Evolutionary conservation across 176 grass and related monocot genomes (phyloP), one percentile per base, ranked within the genome.

Genomic region (Avena eriantha): DNA sequence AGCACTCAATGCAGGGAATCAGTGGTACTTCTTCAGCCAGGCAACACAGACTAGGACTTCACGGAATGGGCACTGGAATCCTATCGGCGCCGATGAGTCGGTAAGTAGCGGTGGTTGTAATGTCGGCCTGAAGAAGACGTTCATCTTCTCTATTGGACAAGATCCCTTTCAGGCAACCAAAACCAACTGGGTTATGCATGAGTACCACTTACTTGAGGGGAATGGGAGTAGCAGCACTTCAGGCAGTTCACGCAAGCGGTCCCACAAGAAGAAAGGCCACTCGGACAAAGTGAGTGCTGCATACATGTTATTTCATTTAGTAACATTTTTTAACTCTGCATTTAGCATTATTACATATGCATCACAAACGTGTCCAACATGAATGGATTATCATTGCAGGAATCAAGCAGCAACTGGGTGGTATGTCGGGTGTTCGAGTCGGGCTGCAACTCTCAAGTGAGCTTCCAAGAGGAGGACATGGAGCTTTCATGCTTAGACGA

Each of bases 401-500:
- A 96, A 81, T 76, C 72, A 58, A 91, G 85, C 73, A 92, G 85
- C 73, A 92, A 82, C 80, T 96, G 94, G 97, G 90, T 99, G 24
- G 69, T 94, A 75, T 96, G 97, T 64, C 92, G 94, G 70, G 94
- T 99, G 81, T 90, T 86, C 1, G 88, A 96, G 34, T 96, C 97
- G 4, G 87, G 43, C 39, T 79, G 80, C 8, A 82, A 83, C 50
- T 90, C 92, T 1, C 90, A 91, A 76, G 84, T 55, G 57, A 87
- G 65, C 88, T 90, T 88, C 78, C 83, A 84, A 3, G 93, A 94
- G 41, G 96, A 98, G 36, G 92, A 83, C 36, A 84, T 50, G 24
- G 96, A 98, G 85, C 90, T 96, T 68, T 98, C 96, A 45, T 98
- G 93, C 85, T 88, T 98, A 82, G 96, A 98, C 79, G 96, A 98